Conservation (phyloP, 768 basidiomycete species). For the Psilocybe azurescens region DNA sequence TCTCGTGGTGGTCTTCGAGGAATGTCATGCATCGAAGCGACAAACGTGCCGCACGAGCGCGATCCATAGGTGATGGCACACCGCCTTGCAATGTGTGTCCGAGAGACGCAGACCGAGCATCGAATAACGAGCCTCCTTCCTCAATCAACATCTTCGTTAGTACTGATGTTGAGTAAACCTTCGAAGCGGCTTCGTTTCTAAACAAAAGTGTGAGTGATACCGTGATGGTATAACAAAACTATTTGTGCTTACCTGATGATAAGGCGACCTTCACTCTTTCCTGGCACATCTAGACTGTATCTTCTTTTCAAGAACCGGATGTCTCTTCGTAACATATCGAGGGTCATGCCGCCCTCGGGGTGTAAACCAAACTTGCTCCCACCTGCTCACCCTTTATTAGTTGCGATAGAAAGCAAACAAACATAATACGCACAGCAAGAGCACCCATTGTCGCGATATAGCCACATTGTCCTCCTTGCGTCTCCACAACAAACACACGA, state of each 20-base stretch:
- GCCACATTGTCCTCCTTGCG: slow-evolving; percentile 96
- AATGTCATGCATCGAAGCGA: slow-evolving; percentile 94
- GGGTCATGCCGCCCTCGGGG: slow-evolving; percentile 86
- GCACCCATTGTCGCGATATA: slow-evolving; percentile 97
- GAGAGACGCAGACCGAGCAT: slow-evolving; percentile 93
- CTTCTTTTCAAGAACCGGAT: slow-evolving; percentile 88
- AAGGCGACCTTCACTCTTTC: slow-evolving; percentile 91
- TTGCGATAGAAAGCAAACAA: neutral
- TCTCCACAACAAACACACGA: slow-evolving; percentile 97
- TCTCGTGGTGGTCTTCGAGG: slow-evolving; percentile 80
- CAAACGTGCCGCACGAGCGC: slow-evolving; percentile 87
- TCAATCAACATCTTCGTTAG: slow-evolving; percentile 95
- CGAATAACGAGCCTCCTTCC: slow-evolving; percentile 91
- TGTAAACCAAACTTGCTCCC: slow-evolving; percentile 93
- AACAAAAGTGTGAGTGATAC: slow-evolving; percentile 1
- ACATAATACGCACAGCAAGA: slow-evolving; percentile 72
- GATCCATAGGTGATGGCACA: slow-evolving; percentile 93
- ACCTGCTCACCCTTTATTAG: slow-evolving; percentile 45
- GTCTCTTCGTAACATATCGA: slow-evolving; percentile 82
- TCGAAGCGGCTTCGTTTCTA: slow-evolving; percentile 87
- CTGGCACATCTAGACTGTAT: slow-evolving; percentile 85
- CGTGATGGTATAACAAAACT: neutral
- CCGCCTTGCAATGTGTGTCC: slow-evolving; percentile 98
- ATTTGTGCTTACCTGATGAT: slow-evolving; percentile 75
- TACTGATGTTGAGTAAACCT: slow-evolving; percentile 89